Base-by-base conservation (phyloP, 495 filamentous ascomycete genomes). In the Hyaloscypha hepaticicola region DNA sequence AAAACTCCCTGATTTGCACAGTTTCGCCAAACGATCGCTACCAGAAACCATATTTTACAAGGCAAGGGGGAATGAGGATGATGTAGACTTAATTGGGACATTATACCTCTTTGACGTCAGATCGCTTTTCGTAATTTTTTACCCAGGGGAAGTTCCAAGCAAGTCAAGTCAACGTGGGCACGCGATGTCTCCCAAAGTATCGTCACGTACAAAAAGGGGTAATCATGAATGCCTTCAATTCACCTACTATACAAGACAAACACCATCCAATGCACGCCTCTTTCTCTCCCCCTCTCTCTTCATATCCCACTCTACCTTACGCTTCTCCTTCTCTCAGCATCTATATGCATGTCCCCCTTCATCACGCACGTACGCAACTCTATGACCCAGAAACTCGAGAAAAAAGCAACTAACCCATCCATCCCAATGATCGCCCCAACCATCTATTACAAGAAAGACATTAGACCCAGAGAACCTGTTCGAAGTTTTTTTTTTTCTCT, bases 361-460 rank as follows among this genome's bases (percentile, higher is more conserved):
- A 16, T 4, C 38, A 11, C 19, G 11, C 38, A 45, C 31, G 6
- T 6, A 12, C 12, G 11, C 51, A 25, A 26, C 7, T 7, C n/a
- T 28, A 25, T 5, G 9, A 48, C 21, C 34, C 48, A 41, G 21
- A 24, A 19, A 22, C n/a, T 31, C 16, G 41, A 50, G 51, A 11
- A 25, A 62, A 48, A 45, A 24, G n/a, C 6, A 58, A 38, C 7
- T 19, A 58, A 58, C 4, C 56, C 33, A 56, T n/a, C 38, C 38
- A 45, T 4, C 38, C 9, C 38, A 9, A 19, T 45, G 38, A 45
- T 45, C 38, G n/a, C 16, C n/a, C 56, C 56, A 38, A 22, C 61
- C 49, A 50, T 68, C 66, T 68, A 68, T 68, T 68, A 68, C 50
- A 65, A 65, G 57, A 68, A 58, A 58, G 56, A 58, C 56, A 58